Evolutionary conservation across 2,329 filamentous ascomycete genomes (phyloP).

Genomic region (Huntiella omanensis): DNA sequence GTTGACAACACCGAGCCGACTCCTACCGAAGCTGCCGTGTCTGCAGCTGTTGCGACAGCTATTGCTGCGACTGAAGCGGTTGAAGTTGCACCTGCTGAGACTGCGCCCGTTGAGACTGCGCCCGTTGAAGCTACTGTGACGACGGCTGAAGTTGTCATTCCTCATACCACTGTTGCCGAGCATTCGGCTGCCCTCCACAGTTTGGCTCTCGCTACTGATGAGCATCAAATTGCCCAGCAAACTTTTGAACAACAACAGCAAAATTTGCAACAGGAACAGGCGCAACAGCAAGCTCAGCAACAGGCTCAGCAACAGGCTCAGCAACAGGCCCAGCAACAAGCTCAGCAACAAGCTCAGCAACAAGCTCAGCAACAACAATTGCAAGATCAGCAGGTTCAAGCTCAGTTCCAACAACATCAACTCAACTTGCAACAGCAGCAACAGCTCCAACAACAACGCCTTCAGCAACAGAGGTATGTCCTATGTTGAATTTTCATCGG

Average conservation of each 20-base stretch:
- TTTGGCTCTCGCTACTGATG: not conserved
- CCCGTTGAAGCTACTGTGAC: too few relatives aligned
- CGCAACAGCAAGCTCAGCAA: not conserved
- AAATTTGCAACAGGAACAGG: not conserved
- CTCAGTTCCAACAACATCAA: not conserved
- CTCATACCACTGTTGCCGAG: too few relatives aligned
- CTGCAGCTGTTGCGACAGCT: too few relatives aligned
- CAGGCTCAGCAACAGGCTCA: not conserved
- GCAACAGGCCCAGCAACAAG: not conserved
- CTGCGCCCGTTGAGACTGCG: too few relatives aligned
- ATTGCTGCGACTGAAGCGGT: too few relatives aligned
- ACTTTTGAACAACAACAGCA: conserved; percentile 4
- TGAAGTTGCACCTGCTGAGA: too few relatives aligned
- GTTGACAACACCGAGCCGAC: too few relatives aligned
- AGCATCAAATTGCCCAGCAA: not conserved
- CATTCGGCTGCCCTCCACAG: too few relatives aligned
- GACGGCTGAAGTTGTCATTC: too few relatives aligned
- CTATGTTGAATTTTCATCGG: not conserved
- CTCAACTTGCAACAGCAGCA: not conserved
- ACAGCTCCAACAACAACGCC: not conserved
- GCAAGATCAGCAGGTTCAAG: not conserved
- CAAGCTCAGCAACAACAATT: conserved; percentile 1
- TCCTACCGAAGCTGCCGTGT: too few relatives aligned
- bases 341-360: not conserved
- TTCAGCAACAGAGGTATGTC: not conserved